Conservation (phyloP, 441 rosid species). For the Euphorbia corollata region DNA sequence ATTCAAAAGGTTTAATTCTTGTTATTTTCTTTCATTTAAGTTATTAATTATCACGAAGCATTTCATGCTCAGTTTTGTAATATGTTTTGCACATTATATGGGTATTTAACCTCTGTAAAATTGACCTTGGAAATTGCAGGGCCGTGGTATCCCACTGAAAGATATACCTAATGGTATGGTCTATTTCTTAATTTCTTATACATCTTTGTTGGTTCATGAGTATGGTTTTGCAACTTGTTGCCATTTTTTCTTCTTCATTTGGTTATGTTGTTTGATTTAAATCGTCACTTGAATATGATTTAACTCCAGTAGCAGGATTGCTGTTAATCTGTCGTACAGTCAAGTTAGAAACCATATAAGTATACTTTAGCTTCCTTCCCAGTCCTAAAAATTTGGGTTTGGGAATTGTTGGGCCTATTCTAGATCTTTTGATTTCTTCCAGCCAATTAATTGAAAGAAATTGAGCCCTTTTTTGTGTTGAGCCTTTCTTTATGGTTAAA, state of each 20-base stretch:
- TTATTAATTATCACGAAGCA: slow-evolving; percentile 6
- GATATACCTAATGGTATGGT: slow-evolving; percentile 89
- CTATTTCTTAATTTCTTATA: neutral
- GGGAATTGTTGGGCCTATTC: neutral
- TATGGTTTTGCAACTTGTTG: neutral
- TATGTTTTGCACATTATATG: neutral
- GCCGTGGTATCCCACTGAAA: slow-evolving; percentile 70
- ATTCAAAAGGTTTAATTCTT: slow-evolving; percentile 59
- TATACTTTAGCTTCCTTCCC: slow-evolving; percentile 1
- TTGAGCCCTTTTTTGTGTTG: neutral
- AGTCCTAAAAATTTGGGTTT: neutral
- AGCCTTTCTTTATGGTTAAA: neutral
- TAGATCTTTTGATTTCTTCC: neutral
- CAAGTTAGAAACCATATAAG: neutral
- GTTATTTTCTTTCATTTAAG: neutral
- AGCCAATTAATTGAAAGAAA: neutral
- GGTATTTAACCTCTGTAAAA: slow-evolving; percentile 10
- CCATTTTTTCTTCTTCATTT: neutral
- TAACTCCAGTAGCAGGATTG: neutral
- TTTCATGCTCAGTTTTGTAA: slow-evolving; percentile 7
- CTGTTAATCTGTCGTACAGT: neutral
- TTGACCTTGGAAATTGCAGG: slow-evolving; percentile 53
- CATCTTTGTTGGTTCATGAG: neutral
- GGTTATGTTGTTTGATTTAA: neutral
- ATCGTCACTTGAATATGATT: neutral